phyloP scores from a whole-genome alignment of 2,329 filamentous ascomycete species.

The Aspergillus carbonarius region DNA sequence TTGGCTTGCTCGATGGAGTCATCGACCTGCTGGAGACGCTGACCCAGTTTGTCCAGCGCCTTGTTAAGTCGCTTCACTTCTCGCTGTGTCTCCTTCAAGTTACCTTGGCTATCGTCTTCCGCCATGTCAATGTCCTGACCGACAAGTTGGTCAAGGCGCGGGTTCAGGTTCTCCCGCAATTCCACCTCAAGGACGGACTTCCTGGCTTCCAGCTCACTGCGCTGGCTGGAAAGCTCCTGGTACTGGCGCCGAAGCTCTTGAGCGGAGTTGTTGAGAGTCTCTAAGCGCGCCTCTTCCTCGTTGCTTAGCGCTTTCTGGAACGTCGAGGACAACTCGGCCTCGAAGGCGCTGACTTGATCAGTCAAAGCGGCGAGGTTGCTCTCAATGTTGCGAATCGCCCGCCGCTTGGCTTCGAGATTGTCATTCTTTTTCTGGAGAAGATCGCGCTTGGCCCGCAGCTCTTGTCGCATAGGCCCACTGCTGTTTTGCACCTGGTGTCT shows the following conservation, averaged over 20 bases:
- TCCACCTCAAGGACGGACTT: conserved; percentile 86
- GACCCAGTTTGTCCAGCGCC: conserved; percentile 64
- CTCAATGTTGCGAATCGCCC: conserved; percentile 65
- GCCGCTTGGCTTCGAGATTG: conserved; percentile 70
- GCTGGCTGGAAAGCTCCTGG: conserved; percentile 69
- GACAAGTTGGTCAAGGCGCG: conserved; percentile 82
- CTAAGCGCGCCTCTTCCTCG: conserved; percentile 79
- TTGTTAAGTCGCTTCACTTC: conserved; percentile 78
- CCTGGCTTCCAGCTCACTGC: conserved; percentile 73
- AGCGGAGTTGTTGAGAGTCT: conserved; percentile 65
- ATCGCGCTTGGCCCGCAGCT: conserved; percentile 71
- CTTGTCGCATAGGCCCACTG: conserved; percentile 74
- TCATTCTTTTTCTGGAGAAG: conserved; percentile 72
- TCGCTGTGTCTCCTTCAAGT: conserved; percentile 73
- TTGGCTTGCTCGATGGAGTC: conserved; percentile 63
- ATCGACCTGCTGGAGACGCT: conserved; percentile 73
- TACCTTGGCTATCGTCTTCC: conserved; percentile 60
- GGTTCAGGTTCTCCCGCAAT: conserved; percentile 82
- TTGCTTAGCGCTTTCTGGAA: conserved; percentile 87
- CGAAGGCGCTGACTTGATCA: conserved; percentile 72
- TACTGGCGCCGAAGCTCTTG: conserved; percentile 75
- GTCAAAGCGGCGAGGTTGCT: conserved; percentile 72
- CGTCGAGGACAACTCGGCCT: conserved; percentile 76
- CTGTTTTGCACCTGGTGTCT: conserved; percentile 75
- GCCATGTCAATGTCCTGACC: conserved; percentile 67